Conservation (phyloP, 768 basidiomycete species). For the Hypsizygus marmoreus region DNA sequence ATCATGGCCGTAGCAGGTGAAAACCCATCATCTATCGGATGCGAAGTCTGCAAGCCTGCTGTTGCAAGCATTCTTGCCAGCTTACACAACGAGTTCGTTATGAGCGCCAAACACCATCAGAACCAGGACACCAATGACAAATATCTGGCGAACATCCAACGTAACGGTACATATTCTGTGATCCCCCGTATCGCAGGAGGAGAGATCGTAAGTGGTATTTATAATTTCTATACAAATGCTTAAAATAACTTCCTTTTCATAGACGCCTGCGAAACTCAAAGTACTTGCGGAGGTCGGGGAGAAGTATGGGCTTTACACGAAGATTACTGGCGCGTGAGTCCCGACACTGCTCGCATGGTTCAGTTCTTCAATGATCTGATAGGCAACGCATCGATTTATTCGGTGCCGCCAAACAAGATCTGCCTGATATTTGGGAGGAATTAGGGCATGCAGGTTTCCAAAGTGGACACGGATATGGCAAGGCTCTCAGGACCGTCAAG, state of each 20-base stretch:
- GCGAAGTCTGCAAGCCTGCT: conserved; percentile 74
- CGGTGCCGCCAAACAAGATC: conserved; percentile 68
- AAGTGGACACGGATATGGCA: conserved; percentile 76
- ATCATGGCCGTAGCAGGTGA: conserved; percentile 54
- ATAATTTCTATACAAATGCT: too few species aligned
- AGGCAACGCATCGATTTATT: conserved; percentile 72
- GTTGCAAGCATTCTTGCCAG: conserved; percentile 55
- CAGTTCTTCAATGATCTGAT: conserved; percentile 19
- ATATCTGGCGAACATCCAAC: conserved; percentile 72
- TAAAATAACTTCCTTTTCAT: too few species aligned
- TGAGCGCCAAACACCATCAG: conserved; percentile 62
- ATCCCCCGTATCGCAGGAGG: conserved; percentile 73
- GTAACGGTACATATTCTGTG: conserved; percentile 71
- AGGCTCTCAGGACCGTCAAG: conserved; percentile 72
- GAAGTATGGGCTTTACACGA: conserved; percentile 68
- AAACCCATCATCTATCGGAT: conserved; percentile 55
- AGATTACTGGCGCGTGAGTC: conserved; percentile 27
- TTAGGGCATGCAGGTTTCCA: conserved; percentile 69
- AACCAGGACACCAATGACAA: conserved; percentile 76
- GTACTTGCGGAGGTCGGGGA: conserved; percentile 66
- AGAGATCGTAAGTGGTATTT: conserved; percentile 47
- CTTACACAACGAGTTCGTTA: conserved; percentile 64
- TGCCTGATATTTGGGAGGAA: conserved; percentile 69
- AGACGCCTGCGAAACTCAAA: conserved; percentile 64
- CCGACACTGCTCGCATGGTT: neutral